Percentiles rank a stretch among this genome's conserved stretches.
These are phyloP conservation scores for Silene vulgaris DNA, from an alignment of 179 eudicot species.

Conservation along the genomic window DNA sequence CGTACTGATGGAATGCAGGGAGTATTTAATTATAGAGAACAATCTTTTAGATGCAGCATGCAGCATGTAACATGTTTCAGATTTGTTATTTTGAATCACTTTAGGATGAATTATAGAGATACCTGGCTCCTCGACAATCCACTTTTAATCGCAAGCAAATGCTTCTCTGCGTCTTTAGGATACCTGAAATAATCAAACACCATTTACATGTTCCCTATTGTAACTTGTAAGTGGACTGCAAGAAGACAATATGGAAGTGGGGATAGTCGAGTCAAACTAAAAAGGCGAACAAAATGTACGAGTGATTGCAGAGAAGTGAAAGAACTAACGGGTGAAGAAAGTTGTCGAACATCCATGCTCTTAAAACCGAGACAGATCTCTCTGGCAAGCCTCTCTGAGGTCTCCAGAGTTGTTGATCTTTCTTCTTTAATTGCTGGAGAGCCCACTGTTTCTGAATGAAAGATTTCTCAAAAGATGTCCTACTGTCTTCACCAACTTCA, in stretches of 20 bases:
- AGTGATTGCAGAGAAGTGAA: background rate
- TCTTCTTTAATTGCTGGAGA: conserved; percentile 67
- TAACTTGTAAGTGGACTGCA: background rate
- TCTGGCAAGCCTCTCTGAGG: conserved; percentile 98
- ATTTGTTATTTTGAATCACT: background rate
- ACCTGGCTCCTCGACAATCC: conserved; percentile 96
- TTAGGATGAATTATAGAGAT: background rate
- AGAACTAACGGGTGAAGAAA: conserved; percentile 86
- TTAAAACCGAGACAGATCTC: conserved; percentile 80
- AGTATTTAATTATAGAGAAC: background rate
- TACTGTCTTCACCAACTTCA: conserved; percentile 32
- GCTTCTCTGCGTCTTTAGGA: conserved; percentile 96
- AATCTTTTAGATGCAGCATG: too few species aligned
- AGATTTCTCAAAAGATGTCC: conserved; percentile 49
- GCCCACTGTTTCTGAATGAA: conserved; percentile 90
- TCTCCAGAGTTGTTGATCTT: conserved; percentile 86
- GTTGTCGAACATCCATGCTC: conserved; percentile 98
- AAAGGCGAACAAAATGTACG: background rate
- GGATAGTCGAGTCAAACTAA: too few species aligned
- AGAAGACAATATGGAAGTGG: background rate
- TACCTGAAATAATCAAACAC: conserved; percentile 44
- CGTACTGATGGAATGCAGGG: background rate
- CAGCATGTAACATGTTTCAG: too few species aligned
- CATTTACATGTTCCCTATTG: background rate
- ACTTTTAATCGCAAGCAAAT: conserved; percentile 81